These are phyloP conservation scores for Polygonum maritimum DNA, from an alignment of 148 eudicot genomes.

Conservation along the genomic window DNA sequence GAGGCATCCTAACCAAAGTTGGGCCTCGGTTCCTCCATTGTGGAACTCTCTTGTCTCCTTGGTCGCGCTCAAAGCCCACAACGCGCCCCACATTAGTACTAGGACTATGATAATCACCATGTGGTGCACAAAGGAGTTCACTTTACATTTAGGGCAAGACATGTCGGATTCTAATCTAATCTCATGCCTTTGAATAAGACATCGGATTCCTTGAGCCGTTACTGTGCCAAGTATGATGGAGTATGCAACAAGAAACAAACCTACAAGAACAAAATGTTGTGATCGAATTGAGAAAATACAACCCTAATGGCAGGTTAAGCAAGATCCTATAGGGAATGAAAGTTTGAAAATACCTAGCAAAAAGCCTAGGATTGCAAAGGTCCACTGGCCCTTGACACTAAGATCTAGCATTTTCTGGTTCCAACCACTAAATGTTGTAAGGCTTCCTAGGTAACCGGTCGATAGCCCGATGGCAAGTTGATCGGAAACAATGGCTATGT, in stretches of 20 bases:
- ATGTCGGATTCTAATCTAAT: not conserved
- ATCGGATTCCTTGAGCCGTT: conserved; percentile 50
- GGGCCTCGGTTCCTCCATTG: conserved; percentile 42
- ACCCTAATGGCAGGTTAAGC: too few relatives aligned
- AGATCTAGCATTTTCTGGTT: conserved; percentile 91
- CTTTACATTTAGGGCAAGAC: not conserved
- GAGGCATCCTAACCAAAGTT: conserved; percentile 78
- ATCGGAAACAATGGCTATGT: conserved; percentile 45
- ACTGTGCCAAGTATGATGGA: conserved; percentile 54
- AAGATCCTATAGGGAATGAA: not conserved
- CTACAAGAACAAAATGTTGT: conserved; percentile 22
- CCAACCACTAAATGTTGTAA: conserved; percentile 96
- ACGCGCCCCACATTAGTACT: conserved; percentile 26
- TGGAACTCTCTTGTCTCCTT: conserved; percentile 41
- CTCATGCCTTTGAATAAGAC: conserved; percentile 22
- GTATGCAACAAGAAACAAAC: conserved; percentile 49
- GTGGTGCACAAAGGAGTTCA: conserved; percentile 20
- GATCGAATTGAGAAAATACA: too few relatives aligned
- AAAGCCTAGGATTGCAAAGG: conserved; percentile 52
- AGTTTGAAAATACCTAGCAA: conserved; percentile 35
- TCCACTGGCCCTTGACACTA: conserved; percentile 71
- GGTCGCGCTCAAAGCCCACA: conserved; percentile 45
- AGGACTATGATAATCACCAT: conserved; percentile 22
- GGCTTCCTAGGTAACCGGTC: conserved; percentile 92
- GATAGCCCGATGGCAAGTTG: conserved; percentile 67